Conservation (phyloP, 2,329 filamentous ascomycete genomes). For the Colletotrichum acutatum region DNA sequence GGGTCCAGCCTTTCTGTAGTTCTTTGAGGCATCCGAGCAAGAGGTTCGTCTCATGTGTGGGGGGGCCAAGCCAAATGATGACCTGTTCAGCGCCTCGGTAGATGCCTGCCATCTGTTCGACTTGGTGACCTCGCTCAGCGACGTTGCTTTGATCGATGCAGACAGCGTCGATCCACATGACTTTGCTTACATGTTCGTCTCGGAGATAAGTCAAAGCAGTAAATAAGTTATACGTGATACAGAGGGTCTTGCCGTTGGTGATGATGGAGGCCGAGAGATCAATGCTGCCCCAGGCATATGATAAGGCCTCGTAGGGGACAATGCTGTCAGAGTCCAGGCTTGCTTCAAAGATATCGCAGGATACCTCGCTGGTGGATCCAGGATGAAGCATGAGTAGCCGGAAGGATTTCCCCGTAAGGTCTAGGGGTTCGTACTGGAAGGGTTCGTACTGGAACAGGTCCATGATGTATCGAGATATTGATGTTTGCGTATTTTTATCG, state of each 20-base stretch:
- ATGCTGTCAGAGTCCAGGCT: background rate
- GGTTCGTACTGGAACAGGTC: background rate
- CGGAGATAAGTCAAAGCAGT: background rate
- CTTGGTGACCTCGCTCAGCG: background rate
- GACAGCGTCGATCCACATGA: conserved; percentile 1
- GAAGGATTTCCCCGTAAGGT: background rate
- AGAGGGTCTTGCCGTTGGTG: background rate
- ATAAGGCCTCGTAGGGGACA: background rate
- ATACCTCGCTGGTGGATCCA: background rate
- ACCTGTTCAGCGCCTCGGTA: conserved; percentile 5
- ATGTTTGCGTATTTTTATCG: too few relatives aligned
- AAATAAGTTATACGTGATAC: background rate
- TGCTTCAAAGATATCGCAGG: conserved; percentile 8
- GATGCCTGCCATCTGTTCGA: background rate
- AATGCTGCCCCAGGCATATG: background rate
- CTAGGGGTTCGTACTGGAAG: conserved; percentile 2
- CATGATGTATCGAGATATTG: background rate
- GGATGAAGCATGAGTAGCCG: conserved; percentile 2
- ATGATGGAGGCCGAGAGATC: background rate
- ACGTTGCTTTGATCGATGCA: background rate
- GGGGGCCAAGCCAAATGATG: conserved; percentile 22
- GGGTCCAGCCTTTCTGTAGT: background rate
- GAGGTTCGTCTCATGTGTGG: background rate
- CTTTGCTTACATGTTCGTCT: background rate
- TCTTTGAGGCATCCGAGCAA: background rate